phyloP scores from a whole-genome alignment of 257 asterid species.

The Buddleja alternifolia region DNA sequence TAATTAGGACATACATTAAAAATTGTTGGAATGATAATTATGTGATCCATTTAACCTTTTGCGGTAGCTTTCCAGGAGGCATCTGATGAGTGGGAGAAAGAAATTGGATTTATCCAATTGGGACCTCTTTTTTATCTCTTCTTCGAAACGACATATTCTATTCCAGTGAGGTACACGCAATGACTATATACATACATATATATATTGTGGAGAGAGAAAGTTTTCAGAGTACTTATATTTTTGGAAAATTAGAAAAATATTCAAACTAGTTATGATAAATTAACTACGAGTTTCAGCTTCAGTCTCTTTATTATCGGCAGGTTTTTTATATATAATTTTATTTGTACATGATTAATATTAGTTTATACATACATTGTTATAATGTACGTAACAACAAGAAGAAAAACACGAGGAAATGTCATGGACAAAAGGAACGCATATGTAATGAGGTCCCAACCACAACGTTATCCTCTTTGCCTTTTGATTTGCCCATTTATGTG shows the following conservation, averaged over 20 bases:
- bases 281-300: background rate
- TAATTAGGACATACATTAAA: no score
- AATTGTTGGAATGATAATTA: no score
- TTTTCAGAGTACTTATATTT: background rate
- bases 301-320: background rate
- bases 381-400: no score
- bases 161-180: slow-evolving; percentile 35
- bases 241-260: background rate
- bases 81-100: slow-evolving; percentile 70
- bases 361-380: no score
- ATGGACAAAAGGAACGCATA: slow-evolving; percentile 7
- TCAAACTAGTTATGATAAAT: background rate
- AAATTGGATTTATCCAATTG: slow-evolving; percentile 74
- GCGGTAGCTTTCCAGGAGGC: slow-evolving; percentile 50
- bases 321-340: background rate
- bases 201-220: background rate
- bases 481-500: slow-evolving; percentile 24
- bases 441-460: slow-evolving; percentile 37
- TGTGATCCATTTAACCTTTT: slow-evolving; percentile 23
- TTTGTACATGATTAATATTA: background rate
- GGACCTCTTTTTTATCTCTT: slow-evolving; percentile 46
- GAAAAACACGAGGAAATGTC: background rate
- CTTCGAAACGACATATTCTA: slow-evolving; percentile 42
- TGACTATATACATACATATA: background rate
- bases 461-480: slow-evolving; percentile 34